Percentiles rank a stretch among this genome's conserved stretches.
phyloP scores from a whole-genome alignment of 768 basidiomycete species.

The Mycena venus region DNA sequence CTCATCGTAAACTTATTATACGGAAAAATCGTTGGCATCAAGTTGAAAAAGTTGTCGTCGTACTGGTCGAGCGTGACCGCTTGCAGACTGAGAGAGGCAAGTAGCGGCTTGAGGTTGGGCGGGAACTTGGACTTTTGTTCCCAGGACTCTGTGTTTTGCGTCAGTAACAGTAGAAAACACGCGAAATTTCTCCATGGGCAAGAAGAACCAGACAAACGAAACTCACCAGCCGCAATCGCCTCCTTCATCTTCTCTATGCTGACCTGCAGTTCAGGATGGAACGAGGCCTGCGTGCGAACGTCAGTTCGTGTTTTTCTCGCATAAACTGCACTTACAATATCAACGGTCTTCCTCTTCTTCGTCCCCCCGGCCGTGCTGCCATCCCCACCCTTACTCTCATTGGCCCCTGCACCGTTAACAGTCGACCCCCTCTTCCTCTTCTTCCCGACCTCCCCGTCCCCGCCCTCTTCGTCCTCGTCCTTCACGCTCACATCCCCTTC shows the following conservation, averaged over 20 bases:
- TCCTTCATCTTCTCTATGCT: constrained; percentile 71
- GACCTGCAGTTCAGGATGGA: constrained; percentile 78
- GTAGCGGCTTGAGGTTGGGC: constrained; percentile 76
- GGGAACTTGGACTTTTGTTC: constrained; percentile 92
- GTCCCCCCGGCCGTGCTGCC: constrained; percentile 65
- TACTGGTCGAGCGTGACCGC: constrained; percentile 91
- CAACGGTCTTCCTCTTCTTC: constrained; percentile 77
- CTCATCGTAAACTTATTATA: constrained; percentile 98
- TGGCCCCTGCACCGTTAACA: constrained; percentile 33
- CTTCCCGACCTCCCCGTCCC: constrained; percentile 55
- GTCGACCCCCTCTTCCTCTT: constrained; percentile 65
- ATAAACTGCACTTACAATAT: constrained; percentile 60
- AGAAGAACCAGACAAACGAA: not conserved
- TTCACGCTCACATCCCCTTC: constrained; percentile 36
- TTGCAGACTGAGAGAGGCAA: constrained; percentile 78
- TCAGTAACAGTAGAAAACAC: too few relatives aligned
- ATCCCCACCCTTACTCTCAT: constrained; percentile 60
- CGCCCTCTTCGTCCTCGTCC: constrained; percentile 39
- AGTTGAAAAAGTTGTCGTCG: constrained; percentile 91
- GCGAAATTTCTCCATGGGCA: too few relatives aligned
- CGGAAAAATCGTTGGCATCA: constrained; percentile 89
- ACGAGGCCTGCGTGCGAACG: constrained; percentile 61
- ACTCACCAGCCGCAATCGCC: constrained; percentile 72
- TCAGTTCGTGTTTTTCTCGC: not conserved
- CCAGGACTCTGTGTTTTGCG: constrained; percentile 74